These are phyloP conservation scores for Blastocladiella emersonii DNA, from an alignment of 371 early-diverging fungal genomes.

Conservation along the genomic window DNA sequence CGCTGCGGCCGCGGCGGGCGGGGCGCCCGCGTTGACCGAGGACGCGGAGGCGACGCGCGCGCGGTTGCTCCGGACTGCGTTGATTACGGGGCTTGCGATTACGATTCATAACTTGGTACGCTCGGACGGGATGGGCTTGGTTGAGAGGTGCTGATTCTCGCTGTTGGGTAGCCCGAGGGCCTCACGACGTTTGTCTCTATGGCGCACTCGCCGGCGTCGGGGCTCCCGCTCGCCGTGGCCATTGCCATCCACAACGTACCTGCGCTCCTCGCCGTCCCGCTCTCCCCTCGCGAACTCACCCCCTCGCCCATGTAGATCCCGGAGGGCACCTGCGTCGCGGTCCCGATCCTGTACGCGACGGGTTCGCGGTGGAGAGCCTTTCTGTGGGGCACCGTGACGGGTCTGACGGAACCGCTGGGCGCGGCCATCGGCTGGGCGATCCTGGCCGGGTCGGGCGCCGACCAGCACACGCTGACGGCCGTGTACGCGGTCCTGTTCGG, in stretches of 20 bases:
- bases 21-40: neutral
- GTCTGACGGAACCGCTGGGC: conserved; percentile 10
- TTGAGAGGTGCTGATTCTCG: too few species aligned
- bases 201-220: neutral
- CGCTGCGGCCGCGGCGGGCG: too few species aligned
- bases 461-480: neutral
- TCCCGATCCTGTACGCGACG: conserved; percentile 11
- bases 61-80: neutral
- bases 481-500: conserved; percentile 2
- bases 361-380: conserved; percentile 8
- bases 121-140: too few species aligned
- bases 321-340: conserved; percentile 8
- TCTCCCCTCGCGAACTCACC: too few species aligned
- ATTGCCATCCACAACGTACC: neutral
- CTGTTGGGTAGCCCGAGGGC: too few species aligned
- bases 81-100: conserved; percentile 9
- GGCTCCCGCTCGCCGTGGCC: neutral
- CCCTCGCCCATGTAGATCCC: too few species aligned
- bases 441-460: neutral
- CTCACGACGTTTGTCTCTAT: neutral
- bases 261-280: too few species aligned
- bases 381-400: conserved; percentile 9
- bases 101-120: conserved; percentile 14
- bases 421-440: conserved; percentile 7
- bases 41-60: neutral